Base-by-base conservation (phyloP, 139 green algal genomes). In the Chlorella sp. region DNA sequence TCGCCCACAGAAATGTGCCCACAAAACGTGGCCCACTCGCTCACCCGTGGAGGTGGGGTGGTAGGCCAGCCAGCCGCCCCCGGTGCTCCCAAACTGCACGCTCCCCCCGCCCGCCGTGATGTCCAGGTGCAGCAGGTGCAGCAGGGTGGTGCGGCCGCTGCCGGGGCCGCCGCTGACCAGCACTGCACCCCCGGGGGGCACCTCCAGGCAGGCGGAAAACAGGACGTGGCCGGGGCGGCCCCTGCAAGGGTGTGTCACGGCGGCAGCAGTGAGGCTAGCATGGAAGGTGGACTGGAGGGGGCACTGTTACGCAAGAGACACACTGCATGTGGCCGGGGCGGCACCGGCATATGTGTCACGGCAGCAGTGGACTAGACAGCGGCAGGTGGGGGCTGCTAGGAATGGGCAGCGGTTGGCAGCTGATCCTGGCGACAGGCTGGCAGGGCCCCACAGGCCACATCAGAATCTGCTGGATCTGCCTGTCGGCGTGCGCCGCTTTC, bases 41-140 rank as follows among this genome's bases (percentile, higher is more conserved):
- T 57, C 48, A 57, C 48, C 81, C 14, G 57, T 75, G 4, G 57
- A 76, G 32, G 81, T 86, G 81, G 81, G 81, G 81, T 86, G 81
- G 57, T 66, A 86, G 81, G 81, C 28, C 81, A 86, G 81, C 81
- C 57, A 86, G 32, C 57, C n/a, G 57, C 81, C 80, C 0, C 15
- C 42, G 24, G n/a, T 37, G 22, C 39, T 71, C 32, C 24, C 26
- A 22, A 86, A 75, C 81, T 86, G 53, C 81, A 86, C 53, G 32
- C 57, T 53, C 2, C 81, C 81, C 32, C 57, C 57, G 32, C 81
- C 81, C 2, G n/a, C 81, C 2, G 40, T 36, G 32, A 86, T 48
- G 57, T 86, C 81, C 21, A 85, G 79, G 42, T 85, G 79, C 42
- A 85, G 79, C 16, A 85, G 40, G 79, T 85, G 79, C 3, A 40